Conservation (phyloP, 352 stramenopile genomes). For the Phytophthora niederhauseri region DNA sequence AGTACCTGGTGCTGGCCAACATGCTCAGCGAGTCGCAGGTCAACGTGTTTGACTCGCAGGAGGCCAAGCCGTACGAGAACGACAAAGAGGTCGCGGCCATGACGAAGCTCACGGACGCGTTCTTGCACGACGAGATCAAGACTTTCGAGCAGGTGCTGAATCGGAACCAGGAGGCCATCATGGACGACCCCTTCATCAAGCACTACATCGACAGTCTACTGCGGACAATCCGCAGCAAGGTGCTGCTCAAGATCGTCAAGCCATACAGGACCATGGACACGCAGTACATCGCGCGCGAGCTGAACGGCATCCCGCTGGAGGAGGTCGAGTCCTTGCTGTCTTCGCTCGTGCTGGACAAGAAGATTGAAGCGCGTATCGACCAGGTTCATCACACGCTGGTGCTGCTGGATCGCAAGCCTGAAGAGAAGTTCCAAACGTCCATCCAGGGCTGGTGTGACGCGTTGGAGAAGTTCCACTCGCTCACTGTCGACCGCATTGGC, state of each 20-base stretch:
- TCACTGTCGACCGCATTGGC: constrained; percentile 62
- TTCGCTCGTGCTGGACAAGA: constrained; percentile 92
- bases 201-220: constrained; percentile 95
- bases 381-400: constrained; percentile 86
- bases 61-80: constrained; percentile 93
- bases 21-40: constrained; percentile 96
- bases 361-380: constrained; percentile 94
- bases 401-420: constrained; percentile 64
- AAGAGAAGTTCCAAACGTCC: constrained; percentile 75
- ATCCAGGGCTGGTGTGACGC: constrained; percentile 69
- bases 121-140: constrained; percentile 96
- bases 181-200: constrained; percentile 96
- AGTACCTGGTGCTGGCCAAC: constrained; percentile 95
- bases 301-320: constrained; percentile 91
- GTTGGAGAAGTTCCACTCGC: constrained; percentile 72
- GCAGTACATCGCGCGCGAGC: constrained; percentile 89
- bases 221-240: constrained; percentile 95
- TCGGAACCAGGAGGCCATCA: constrained; percentile 88
- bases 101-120: constrained; percentile 95
- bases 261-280: constrained; percentile 95
- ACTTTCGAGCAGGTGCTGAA: constrained; percentile 94
- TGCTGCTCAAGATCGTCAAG: constrained; percentile 94
- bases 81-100: constrained; percentile 96
- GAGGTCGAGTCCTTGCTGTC: constrained; percentile 95
- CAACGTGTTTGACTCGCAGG: constrained; percentile 96